Conservation (phyloP, 2,329 filamentous ascomycete genomes). For the Trichoderma arundinaceum region DNA sequence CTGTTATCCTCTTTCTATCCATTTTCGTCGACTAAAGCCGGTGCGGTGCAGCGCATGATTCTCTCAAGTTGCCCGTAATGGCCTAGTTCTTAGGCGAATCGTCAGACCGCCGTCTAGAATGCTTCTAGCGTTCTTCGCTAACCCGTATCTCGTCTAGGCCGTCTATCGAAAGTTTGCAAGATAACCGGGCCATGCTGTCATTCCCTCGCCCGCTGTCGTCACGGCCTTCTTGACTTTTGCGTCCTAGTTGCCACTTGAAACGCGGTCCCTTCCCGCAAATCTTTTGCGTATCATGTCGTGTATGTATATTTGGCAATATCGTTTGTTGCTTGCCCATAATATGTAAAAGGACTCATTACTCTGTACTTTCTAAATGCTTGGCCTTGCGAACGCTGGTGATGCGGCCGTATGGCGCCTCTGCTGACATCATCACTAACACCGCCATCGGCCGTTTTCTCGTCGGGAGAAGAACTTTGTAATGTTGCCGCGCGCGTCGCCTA, state of each 20-base stretch:
- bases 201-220: not conserved
- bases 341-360: not conserved
- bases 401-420: not conserved
- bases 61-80: not conserved
- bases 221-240: constrained; percentile 5
- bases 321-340: not conserved
- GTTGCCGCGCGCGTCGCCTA: not conserved
- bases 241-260: constrained; percentile 12
- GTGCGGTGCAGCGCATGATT: constrained; percentile 11
- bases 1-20: constrained; percentile 5
- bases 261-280: constrained; percentile 4
- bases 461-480: not conserved
- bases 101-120: constrained; percentile 28
- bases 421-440: constrained; percentile 17
- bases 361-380: not conserved
- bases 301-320: not conserved
- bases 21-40: constrained; percentile 3
- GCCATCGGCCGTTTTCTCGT: constrained; percentile 1
- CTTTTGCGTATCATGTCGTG: not conserved
- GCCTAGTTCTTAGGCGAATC: constrained; percentile 12
- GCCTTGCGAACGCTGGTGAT: not conserved
- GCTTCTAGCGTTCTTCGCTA: constrained; percentile 23
- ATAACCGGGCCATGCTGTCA: constrained; percentile 29
- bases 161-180: constrained; percentile 9
- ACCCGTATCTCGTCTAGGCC: not conserved